phyloP scores from a whole-genome alignment of 2,329 filamentous ascomycete genomes.

The Aspergillus nomiae region DNA sequence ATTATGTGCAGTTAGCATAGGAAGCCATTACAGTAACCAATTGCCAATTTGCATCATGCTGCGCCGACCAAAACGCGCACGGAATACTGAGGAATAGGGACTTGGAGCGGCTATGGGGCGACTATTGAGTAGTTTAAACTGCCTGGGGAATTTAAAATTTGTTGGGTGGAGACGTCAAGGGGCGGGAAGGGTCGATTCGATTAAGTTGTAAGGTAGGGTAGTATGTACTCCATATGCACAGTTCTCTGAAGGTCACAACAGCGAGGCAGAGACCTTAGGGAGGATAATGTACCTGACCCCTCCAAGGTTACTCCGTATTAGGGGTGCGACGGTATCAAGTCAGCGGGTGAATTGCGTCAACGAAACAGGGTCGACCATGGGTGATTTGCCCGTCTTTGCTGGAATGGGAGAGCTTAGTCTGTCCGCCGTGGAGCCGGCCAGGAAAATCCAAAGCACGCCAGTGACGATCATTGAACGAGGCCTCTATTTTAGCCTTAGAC shows the following conservation, averaged over 20 bases:
- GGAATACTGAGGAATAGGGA: slow-evolving; percentile 3
- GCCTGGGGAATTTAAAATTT: slow-evolving; percentile 11
- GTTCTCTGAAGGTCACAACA: background rate
- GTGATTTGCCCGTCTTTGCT: background rate
- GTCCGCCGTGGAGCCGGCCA: background rate
- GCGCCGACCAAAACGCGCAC: slow-evolving; percentile 4
- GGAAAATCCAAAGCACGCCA: slow-evolving; percentile 7
- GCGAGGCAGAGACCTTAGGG: background rate
- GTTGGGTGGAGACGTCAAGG: slow-evolving; percentile 16
- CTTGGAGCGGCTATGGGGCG: background rate
- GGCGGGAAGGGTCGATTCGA: slow-evolving; percentile 5
- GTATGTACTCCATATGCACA: background rate
- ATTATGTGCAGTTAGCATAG: slow-evolving; percentile 9
- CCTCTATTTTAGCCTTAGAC: background rate
- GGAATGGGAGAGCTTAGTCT: slow-evolving; percentile 6
- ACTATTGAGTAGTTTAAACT: slow-evolving; percentile 5
- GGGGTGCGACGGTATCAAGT: background rate
- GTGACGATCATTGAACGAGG: slow-evolving; percentile 8
- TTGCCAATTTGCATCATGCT: slow-evolving; percentile 11
- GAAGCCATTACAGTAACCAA: slow-evolving; percentile 17
- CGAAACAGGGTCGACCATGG: slow-evolving; percentile 17
- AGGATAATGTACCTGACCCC: background rate
- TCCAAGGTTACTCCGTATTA: background rate
- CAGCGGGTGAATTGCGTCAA: slow-evolving; percentile 21
- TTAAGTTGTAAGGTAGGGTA: slow-evolving; percentile 1